A percentile compares a stretch with the other conserved stretches of the same genome.
Conservation (phyloP, 768 basidiomycete species). For the Pulveroboletus sp. region DNA sequence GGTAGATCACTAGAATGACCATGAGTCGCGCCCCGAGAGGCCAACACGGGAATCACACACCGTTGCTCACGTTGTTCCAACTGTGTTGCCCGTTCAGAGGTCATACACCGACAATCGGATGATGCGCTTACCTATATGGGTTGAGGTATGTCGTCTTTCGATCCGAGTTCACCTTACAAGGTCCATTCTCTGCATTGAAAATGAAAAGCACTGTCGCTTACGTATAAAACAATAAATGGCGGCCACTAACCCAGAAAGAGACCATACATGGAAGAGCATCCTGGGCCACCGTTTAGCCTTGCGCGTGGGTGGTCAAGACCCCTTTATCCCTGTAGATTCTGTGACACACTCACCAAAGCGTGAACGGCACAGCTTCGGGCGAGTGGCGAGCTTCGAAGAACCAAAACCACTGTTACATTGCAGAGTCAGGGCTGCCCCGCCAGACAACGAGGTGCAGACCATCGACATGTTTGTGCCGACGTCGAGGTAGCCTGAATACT, state of each 20-base stretch:
- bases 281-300: constrained; percentile 61
- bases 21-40: background rate
- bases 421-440: constrained; percentile 1
- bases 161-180: constrained; percentile 58
- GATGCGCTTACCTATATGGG: constrained; percentile 48
- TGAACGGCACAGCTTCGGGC: constrained; percentile 63
- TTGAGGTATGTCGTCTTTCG: constrained; percentile 53
- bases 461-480: constrained; percentile 57
- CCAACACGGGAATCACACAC: constrained; percentile 35
- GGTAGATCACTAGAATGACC: constrained; percentile 53
- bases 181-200: constrained; percentile 53
- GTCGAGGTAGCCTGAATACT: constrained; percentile 62
- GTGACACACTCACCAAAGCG: constrained; percentile 47
- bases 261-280: constrained; percentile 63
- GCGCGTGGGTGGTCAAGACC: background rate
- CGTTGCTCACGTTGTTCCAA: constrained; percentile 69
- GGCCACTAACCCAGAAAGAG: constrained; percentile 59
- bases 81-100: constrained; percentile 28
- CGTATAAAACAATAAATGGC: background rate
- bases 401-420: constrained; percentile 60
- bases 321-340: background rate
- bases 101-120: background rate
- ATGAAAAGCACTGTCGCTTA: no score
- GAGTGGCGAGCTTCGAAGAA: constrained; percentile 64
- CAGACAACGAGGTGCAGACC: constrained; percentile 38